phyloP scores from a whole-genome alignment of 2,329 filamentous ascomycete genomes.

The Calonectria ilicicola region DNA sequence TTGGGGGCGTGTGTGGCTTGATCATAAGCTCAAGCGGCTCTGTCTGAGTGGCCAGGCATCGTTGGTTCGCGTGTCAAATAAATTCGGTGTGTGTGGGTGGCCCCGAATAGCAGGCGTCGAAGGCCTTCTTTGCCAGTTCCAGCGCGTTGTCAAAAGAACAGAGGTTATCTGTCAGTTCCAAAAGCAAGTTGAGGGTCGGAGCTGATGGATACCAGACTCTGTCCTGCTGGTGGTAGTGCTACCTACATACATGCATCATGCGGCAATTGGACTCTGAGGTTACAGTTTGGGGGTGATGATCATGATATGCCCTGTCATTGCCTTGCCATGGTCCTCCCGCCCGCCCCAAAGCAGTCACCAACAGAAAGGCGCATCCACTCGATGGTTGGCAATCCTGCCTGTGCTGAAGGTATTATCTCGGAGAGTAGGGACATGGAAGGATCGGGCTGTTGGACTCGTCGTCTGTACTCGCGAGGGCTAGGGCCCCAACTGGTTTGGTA shows the following conservation, averaged over 20 bases:
- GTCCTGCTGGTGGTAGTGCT: neutral
- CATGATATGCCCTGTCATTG: neutral
- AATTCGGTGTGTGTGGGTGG: slow-evolving; percentile 11
- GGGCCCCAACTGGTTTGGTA: neutral
- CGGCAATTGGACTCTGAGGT: neutral
- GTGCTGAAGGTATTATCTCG: slow-evolving; percentile 10
- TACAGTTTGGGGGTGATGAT: neutral
- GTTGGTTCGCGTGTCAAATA: slow-evolving; percentile 19
- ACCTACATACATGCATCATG: neutral
- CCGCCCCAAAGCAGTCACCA: neutral
- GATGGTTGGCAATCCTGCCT: slow-evolving; percentile 1
- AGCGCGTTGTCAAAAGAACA: neutral
- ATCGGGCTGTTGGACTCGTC: slow-evolving; percentile 5
- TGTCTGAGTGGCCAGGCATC: slow-evolving; percentile 9
- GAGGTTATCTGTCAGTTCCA: slow-evolving; percentile 7
- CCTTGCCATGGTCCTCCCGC: neutral
- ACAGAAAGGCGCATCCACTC: neutral
- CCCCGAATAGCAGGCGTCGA: neutral
- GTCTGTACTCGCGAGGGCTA: slow-evolving; percentile 1
- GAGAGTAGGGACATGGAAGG: neutral
- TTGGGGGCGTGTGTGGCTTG: neutral
- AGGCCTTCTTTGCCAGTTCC: neutral
- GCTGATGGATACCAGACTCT: neutral
- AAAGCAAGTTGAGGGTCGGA: neutral
- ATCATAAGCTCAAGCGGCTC: slow-evolving; percentile 2